Base-by-base conservation (phyloP, 768 basidiomycete species). In the Pisolithus microcarpus region DNA sequence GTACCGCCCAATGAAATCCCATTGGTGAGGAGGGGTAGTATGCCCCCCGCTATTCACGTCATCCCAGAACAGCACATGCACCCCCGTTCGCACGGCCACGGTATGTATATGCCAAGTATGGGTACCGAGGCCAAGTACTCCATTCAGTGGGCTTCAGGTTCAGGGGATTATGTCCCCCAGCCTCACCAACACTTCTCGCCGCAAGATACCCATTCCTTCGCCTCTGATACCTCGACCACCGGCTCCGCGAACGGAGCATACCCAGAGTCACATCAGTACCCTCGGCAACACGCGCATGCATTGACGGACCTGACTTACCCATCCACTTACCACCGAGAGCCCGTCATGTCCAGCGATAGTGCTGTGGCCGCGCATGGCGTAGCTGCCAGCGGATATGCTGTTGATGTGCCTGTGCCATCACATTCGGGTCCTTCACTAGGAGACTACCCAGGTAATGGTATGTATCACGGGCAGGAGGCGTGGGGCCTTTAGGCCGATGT, bases 1-100 rank as follows among this genome's bases (percentile, higher is more conserved):
- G 59, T 56, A 4, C 65, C 59, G 2, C 57, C 56, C 45, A 59
- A 51, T 7, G 58, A 66, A 30, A 52, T 66, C 1, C 31, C 30
- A 3, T 26, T 43, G 8, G 56, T 56, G 1, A 64, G 67, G 13
- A 67, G 67, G 3, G 58, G 55, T 10, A 67, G 65, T 16, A 58
- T 67, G 34, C 59, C 60, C 5, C 37, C 49, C 0, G 59, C 65
- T 16, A 34, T 56, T 0, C 43, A 65, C 62, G 63, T 59, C 37
- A 57, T 61, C 16, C 63, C 53, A 43, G 53, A 44, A 43, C 52
- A 30, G 6, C 46, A 56, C 34, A 34, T 34, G 5, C 34, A 34
- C 18, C 56, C 19, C 16, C 51, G 61, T 26, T 5, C 51, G 2
- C 65, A 53, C 8, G 50, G 40, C 3, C 16, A 59, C 28, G 10